These are phyloP conservation scores for Colletotrichum lini DNA, from an alignment of 2,329 filamentous ascomycete species.

Conservation along the genomic window DNA sequence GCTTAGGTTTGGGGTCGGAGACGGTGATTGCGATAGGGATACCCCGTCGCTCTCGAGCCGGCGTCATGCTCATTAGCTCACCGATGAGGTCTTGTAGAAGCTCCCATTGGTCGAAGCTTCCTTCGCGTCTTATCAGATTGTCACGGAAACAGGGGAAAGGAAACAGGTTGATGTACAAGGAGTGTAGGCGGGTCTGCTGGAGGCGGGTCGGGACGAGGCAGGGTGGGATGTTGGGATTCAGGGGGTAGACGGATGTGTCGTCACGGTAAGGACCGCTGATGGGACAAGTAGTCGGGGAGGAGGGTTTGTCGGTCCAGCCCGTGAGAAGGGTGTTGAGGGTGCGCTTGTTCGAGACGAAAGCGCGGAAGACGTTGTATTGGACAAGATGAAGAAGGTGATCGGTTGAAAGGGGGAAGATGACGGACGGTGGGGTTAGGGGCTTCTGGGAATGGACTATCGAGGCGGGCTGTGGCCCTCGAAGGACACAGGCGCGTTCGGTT, in stretches of 20 bases:
- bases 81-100: constrained; percentile 31
- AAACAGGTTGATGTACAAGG: constrained; percentile 36
- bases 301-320: constrained; percentile 2
- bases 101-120: constrained; percentile 24
- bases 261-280: constrained; percentile 27
- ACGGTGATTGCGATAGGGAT: background rate
- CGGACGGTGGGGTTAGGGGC: constrained; percentile 8
- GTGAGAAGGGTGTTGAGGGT: constrained; percentile 27
- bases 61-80: constrained; percentile 18
- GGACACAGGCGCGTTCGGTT: background rate
- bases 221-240: constrained; percentile 35
- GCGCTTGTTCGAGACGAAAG: constrained; percentile 22
- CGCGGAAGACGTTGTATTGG: constrained; percentile 36
- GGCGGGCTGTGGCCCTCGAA: background rate
- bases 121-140: constrained; percentile 36
- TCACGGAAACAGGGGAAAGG: constrained; percentile 35
- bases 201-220: constrained; percentile 23
- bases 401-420: constrained; percentile 21
- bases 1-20: background rate
- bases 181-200: constrained; percentile 23
- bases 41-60: background rate
- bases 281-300: constrained; percentile 14
- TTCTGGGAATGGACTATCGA: background rate
- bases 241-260: constrained; percentile 24
- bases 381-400: constrained; percentile 36